Evolutionary conservation across 768 basidiomycete species (phyloP).

Genomic region (Macrolepiota albuminosa): DNA sequence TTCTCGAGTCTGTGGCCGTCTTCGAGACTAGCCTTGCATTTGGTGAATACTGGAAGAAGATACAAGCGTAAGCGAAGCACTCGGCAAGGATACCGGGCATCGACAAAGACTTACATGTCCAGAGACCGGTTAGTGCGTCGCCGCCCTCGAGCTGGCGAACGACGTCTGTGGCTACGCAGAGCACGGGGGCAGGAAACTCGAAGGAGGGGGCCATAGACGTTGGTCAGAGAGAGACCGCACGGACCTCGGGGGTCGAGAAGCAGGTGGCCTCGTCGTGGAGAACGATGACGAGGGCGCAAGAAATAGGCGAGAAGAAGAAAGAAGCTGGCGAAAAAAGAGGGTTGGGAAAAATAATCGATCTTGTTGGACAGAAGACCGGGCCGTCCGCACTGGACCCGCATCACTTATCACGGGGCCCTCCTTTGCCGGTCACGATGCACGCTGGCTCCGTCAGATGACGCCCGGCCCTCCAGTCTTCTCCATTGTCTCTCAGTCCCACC

Average conservation of each 20-base stretch:
- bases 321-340: neutral
- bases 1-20: conserved; percentile 85
- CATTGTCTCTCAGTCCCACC: neutral
- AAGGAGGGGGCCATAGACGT: conserved; percentile 16
- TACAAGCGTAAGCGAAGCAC: neutral
- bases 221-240: neutral
- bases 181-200: conserved; percentile 58
- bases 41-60: conserved; percentile 77
- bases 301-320: conserved; percentile 1
- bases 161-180: conserved; percentile 60
- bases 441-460: conserved; percentile 5
- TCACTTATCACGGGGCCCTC: conserved; percentile 6
- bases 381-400: conserved; percentile 5
- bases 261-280: neutral
- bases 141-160: conserved; percentile 64
- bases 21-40: conserved; percentile 73
- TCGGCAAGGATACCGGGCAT: neutral
- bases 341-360: conserved; percentile 15
- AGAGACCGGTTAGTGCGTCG: conserved; percentile 62
- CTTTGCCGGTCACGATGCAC: conserved; percentile 11
- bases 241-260: too few species aligned
- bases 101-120: conserved; percentile 47
- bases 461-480: neutral
- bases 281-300: conserved; percentile 3
- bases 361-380: conserved; percentile 9